phyloP scores from a whole-genome alignment of 2,329 filamentous ascomycete species.

The Incumbomyces lentus region DNA sequence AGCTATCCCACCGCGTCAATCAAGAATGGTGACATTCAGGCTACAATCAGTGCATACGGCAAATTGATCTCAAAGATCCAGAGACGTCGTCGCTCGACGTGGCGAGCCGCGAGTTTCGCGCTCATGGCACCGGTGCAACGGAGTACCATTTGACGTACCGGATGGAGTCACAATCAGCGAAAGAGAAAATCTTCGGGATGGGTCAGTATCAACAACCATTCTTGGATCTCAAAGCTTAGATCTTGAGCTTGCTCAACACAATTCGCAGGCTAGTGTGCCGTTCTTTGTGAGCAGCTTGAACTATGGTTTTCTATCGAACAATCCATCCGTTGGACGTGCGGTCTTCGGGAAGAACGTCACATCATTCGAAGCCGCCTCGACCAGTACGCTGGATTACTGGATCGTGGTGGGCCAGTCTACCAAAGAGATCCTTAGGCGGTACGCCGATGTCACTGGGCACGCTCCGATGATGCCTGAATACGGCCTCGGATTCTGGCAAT shows the following conservation, averaged over 20 bases:
- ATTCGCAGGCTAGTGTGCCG: constrained; percentile 56
- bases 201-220: constrained; percentile 57
- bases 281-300: constrained; percentile 51
- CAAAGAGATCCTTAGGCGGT: constrained; percentile 45
- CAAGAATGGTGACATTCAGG: constrained; percentile 40
- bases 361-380: constrained; percentile 51
- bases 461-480: constrained; percentile 61
- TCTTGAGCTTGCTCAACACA: constrained; percentile 55
- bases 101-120: constrained; percentile 48
- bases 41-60: constrained; percentile 36
- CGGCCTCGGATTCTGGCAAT: constrained; percentile 59
- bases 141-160: constrained; percentile 50
- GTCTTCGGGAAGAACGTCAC: constrained; percentile 52
- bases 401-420: constrained; percentile 49
- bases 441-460: constrained; percentile 47
- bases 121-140: constrained; percentile 38
- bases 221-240: constrained; percentile 53
- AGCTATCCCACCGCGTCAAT: constrained; percentile 9
- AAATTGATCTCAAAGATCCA: constrained; percentile 45
- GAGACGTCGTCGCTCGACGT: constrained; percentile 50
- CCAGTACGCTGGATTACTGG: constrained; percentile 53
- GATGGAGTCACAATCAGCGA: constrained; percentile 44
- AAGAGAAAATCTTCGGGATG: constrained; percentile 58
- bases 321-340: constrained; percentile 50
- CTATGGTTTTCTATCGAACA: constrained; percentile 59